Conservation (phyloP, 2,329 filamentous ascomycete species). For the Hypoxylon sp. region DNA sequence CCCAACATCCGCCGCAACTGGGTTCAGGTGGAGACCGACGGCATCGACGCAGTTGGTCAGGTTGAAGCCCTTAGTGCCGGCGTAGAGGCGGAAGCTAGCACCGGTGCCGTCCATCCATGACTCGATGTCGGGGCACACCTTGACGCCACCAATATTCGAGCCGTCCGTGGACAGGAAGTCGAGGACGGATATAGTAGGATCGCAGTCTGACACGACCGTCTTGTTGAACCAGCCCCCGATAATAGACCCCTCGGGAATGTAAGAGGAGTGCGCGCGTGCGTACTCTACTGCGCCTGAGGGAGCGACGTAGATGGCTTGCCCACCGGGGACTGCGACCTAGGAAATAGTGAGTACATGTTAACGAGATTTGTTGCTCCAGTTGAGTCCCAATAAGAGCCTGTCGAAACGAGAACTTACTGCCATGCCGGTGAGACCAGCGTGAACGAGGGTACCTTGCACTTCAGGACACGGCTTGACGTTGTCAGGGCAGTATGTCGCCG, state of each 20-base stretch:
- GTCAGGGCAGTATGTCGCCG: conserved; percentile 49
- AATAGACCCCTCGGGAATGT: conserved; percentile 66
- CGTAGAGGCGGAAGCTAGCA: conserved; percentile 51
- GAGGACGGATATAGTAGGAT: conserved; percentile 44
- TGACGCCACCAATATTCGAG: conserved; percentile 49
- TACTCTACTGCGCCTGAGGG: conserved; percentile 69
- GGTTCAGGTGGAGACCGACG: conserved; percentile 54
- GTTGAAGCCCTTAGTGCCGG: conserved; percentile 49
- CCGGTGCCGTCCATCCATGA: conserved; percentile 43
- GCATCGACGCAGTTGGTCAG: conserved; percentile 54
- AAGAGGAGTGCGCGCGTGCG: conserved; percentile 68
- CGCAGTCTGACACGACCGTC: conserved; percentile 49
- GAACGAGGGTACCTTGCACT: conserved; percentile 50
- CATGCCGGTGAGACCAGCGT: conserved; percentile 46
- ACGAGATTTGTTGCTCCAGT: neutral
- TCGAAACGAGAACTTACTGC: conserved; percentile 41
- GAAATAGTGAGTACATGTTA: conserved; percentile 1
- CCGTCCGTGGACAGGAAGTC: conserved; percentile 54
- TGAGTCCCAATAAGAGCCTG: neutral
- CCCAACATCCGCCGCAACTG: conserved; percentile 50
- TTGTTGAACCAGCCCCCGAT: conserved; percentile 63
- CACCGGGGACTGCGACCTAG: conserved; percentile 71
- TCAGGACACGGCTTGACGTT: conserved; percentile 43
- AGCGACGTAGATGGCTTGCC: conserved; percentile 72
- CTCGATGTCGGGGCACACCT: conserved; percentile 49